Evolutionary conservation across 352 stramenopile species (phyloP).

Genomic region (Globisporangium emineosum): DNA sequence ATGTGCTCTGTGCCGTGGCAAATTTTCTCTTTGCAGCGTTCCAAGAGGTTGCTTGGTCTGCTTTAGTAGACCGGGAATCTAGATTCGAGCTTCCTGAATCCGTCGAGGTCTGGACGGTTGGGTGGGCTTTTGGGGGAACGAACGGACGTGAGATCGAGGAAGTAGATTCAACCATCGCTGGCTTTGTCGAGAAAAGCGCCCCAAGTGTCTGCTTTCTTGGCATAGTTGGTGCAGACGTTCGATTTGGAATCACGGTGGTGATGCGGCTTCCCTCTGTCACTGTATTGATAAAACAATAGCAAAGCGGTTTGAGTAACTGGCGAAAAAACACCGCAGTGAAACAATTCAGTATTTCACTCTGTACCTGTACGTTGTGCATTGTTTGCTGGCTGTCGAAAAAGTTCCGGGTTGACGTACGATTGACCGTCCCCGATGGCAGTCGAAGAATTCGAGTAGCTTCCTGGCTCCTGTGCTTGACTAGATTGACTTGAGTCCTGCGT

Average conservation of each 20-base stretch:
- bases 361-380: conserved; percentile 21
- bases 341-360: background rate
- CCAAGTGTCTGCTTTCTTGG: conserved; percentile 47
- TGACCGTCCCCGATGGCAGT: conserved; percentile 73
- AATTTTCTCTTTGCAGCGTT: conserved; percentile 32
- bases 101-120: background rate
- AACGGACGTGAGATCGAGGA: conserved; percentile 71
- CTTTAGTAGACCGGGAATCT: background rate
- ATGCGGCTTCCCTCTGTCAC: background rate
- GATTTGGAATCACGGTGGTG: background rate
- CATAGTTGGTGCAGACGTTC: background rate
- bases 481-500: conserved; percentile 8
- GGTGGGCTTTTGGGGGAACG: conserved; percentile 28
- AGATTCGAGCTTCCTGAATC: background rate
- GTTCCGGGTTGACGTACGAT: conserved; percentile 72
- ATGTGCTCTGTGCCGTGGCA: conserved; percentile 5
- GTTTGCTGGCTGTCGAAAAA: conserved; percentile 34
- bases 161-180: conserved; percentile 58
- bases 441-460: background rate
- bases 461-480: conserved; percentile 6
- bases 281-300: background rate
- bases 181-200: conserved; percentile 51
- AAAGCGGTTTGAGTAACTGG: background rate
- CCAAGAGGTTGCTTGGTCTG: conserved; percentile 27
- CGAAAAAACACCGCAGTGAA: background rate